Percentiles rank a stretch among this genome's conserved stretches.
Evolutionary conservation across 83 land plant genomes (phyloP).

Genomic region (Diphasiastrum complanatum): DNA sequence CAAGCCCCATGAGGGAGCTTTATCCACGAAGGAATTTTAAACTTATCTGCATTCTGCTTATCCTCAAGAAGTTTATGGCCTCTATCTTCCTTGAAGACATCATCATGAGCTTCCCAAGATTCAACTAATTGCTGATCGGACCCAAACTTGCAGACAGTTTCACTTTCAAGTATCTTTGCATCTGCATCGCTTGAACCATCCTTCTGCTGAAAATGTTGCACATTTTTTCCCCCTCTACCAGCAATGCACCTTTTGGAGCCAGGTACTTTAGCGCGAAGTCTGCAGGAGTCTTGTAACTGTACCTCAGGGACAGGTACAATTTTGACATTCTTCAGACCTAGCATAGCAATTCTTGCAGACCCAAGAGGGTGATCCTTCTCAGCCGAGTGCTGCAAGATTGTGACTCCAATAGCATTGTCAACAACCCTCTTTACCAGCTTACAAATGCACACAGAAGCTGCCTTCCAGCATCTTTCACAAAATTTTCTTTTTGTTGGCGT

Average conservation of each 20-base stretch:
- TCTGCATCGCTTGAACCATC: constrained; percentile 11
- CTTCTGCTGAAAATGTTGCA: too few species aligned
- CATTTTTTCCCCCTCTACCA: constrained; percentile 17
- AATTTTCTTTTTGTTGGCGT: too few species aligned
- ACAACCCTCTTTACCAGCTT: constrained; percentile 35
- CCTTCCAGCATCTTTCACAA: constrained; percentile 64
- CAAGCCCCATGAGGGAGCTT: constrained; percentile 55
- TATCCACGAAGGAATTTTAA: constrained; percentile 19
- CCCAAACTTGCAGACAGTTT: too few species aligned
- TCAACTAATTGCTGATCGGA: too few species aligned
- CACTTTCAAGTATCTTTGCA: not conserved
- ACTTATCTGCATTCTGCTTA: constrained; percentile 6
- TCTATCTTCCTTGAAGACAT: constrained; percentile 19
- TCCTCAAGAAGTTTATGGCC: not conserved
- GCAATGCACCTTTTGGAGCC: constrained; percentile 30
- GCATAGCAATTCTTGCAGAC: constrained; percentile 56
- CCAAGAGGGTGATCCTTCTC: constrained; percentile 76
- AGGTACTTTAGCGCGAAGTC: constrained; percentile 33
- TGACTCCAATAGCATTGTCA: constrained; percentile 47
- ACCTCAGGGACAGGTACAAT: constrained; percentile 53
- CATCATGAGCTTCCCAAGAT: not conserved
- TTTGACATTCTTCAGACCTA: constrained; percentile 60
- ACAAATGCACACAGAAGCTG: constrained; percentile 60
- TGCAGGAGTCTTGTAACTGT: constrained; percentile 26
- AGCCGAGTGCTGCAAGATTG: constrained; percentile 67